Base-by-base conservation (phyloP, 371 early-diverging fungal species). In the Capillidium rhysosporum region DNA sequence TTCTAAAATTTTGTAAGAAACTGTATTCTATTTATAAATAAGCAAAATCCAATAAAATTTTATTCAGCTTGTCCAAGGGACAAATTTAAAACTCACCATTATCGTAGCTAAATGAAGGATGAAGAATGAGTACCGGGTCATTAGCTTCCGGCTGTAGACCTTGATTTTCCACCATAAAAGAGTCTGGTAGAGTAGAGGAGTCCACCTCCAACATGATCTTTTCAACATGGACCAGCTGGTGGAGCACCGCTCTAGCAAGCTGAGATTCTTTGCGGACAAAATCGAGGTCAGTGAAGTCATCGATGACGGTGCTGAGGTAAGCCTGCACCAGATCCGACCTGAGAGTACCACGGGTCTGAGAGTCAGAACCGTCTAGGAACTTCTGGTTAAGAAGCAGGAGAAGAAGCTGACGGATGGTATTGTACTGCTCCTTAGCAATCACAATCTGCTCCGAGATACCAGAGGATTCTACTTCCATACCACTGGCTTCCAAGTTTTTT, bases 251-350 rank as follows among this genome's bases (percentile, higher is more conserved):
- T 53, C 79, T 74, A 40, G 87, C 72, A 46, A 82, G 69, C 40
- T 72, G 67, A 55, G 71, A 66, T 62, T 92, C 87, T 5, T 63
- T 59, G 0, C 65, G 65, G 20, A 84, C 66, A 25, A 81, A 80
- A 46, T 85, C 83, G 55, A 82, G 84, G 24, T 68, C 69, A 23
- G 74, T 71, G 16, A 97, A 60, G 10, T 64, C 69, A n/a, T 77
- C 71, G 59, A 87, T 85, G 52, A 66, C 62, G 61, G 79, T 80
- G 51, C 78, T 78, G 34, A 97, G 63, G 63, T 88, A 95, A 82
- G 85, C 84, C 18, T 72, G 70, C 9, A 92, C 70, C 20, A 98
- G 62, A 10, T 82, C 89, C 10, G 18, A 21, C 9, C 23, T 21
- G 40, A 39, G 5, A 45, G 34, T 16, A 20, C 16, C 29, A 25